Evolutionary conservation across 192 early-diverging fungal genomes (phyloP).

Genomic region (Backusella tuberculispora): DNA sequence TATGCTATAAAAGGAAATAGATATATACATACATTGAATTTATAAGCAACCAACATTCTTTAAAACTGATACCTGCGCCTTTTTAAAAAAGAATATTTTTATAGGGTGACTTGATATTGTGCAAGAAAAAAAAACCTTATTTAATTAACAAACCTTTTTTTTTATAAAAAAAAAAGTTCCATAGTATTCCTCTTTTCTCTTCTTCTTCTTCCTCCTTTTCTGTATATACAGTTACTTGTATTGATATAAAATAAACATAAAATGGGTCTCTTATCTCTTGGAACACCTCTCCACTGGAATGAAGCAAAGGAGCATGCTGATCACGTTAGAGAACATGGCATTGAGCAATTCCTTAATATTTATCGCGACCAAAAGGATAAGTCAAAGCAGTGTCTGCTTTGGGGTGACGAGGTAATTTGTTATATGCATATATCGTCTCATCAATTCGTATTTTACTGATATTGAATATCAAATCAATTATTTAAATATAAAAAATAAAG

Average conservation of each 20-base stretch:
- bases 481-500: conserved; percentile 40
- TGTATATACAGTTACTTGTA: conserved; percentile 8
- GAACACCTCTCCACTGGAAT: conserved; percentile 97
- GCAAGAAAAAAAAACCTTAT: neutral
- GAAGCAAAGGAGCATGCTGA: conserved; percentile 83
- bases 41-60: neutral
- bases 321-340: conserved; percentile 91
- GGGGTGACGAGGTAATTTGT: conserved; percentile 92
- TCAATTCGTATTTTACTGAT: neutral
- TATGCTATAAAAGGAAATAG: neutral
- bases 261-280: conserved; percentile 94
- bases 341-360: conserved; percentile 90
- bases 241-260: neutral
- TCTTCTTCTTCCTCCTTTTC: conserved; percentile 11
- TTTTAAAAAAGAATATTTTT: neutral
- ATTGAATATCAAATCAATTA: neutral
- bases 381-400: conserved; percentile 80
- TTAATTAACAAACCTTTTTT: neutral
- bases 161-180: neutral
- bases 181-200: conserved; percentile 1
- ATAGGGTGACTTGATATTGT: neutral
- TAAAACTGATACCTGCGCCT: neutral
- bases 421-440: neutral
- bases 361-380: conserved; percentile 83
- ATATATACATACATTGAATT: neutral